These are phyloP conservation scores for Lyophyllum atratum DNA, from an alignment of 768 basidiomycete genomes.

Conservation along the genomic window DNA sequence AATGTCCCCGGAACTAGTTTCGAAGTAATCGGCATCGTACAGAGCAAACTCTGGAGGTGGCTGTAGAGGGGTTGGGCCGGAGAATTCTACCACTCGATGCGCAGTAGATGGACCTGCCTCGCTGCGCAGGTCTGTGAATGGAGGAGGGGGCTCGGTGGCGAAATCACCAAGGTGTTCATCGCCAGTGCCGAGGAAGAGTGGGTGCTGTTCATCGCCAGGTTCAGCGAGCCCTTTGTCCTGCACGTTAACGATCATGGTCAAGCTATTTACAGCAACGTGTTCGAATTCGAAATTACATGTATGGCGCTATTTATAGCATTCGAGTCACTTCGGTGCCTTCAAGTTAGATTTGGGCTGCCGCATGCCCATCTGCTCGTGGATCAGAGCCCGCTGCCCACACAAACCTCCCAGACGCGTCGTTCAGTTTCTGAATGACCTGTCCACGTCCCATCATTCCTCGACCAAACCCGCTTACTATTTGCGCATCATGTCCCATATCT, in stretches of 20 bases:
- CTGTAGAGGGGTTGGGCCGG: neutral
- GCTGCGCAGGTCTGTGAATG: slow-evolving; percentile 1
- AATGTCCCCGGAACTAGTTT: slow-evolving; percentile 47
- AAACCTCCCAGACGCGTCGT: slow-evolving; percentile 62
- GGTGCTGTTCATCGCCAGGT: neutral
- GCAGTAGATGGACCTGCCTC: neutral
- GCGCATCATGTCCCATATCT: slow-evolving; percentile 92
- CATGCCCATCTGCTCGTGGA: slow-evolving; percentile 85
- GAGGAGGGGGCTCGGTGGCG: slow-evolving; percentile 9
- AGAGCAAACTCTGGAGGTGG: slow-evolving; percentile 62
- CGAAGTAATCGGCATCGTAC: slow-evolving; percentile 64
- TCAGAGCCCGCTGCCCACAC: slow-evolving; percentile 98
- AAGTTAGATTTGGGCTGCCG: slow-evolving; percentile 74
- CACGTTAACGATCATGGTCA: slow-evolving; percentile 7
- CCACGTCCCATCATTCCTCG: slow-evolving; percentile 78
- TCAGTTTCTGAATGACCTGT: slow-evolving; percentile 85
- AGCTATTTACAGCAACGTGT: slow-evolving; percentile 2
- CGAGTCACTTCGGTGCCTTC: neutral
- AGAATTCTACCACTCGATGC: neutral
- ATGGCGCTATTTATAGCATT: neutral
- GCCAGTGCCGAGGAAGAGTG: neutral
- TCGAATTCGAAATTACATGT: neutral
- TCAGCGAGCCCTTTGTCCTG: slow-evolving; percentile 6
- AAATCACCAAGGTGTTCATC: neutral
- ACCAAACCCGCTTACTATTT: slow-evolving; percentile 56